Percentiles rank a stretch among this genome's conserved stretches.
Conservation (phyloP, 2,329 filamentous ascomycete species). For the Tricladium varicosporioides region DNA sequence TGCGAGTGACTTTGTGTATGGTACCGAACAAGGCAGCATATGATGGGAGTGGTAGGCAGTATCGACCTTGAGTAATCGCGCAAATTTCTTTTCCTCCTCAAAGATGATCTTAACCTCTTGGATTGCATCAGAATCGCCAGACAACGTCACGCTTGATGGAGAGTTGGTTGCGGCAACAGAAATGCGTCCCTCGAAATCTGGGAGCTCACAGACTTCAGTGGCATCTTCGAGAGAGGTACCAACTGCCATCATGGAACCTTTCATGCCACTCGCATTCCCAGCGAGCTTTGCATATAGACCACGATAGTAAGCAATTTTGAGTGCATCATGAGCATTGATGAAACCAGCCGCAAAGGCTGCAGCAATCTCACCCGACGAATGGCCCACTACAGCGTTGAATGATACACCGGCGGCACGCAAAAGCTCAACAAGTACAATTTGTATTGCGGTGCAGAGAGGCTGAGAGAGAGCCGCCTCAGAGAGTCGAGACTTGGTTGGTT, state of each 20-base stretch:
- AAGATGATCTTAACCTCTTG: slow-evolving; percentile 8
- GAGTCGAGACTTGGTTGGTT: slow-evolving; percentile 29
- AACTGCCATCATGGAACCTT: slow-evolving; percentile 28
- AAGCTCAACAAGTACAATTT: slow-evolving; percentile 40
- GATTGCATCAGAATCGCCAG: slow-evolving; percentile 25
- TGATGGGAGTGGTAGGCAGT: slow-evolving; percentile 27
- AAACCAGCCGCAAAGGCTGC: slow-evolving; percentile 39
- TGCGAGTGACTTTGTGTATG: slow-evolving; percentile 17
- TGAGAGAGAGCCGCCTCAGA: slow-evolving; percentile 34
- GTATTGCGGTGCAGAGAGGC: slow-evolving; percentile 39
- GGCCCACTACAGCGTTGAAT: slow-evolving; percentile 40
- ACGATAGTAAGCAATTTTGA: slow-evolving; percentile 22
- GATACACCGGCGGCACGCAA: slow-evolving; percentile 40
- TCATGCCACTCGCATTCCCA: slow-evolving; percentile 1
- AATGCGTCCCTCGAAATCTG: slow-evolving; percentile 10
- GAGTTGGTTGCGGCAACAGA: slow-evolving; percentile 33
- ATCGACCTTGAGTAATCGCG: slow-evolving; percentile 21
- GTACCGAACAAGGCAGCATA: slow-evolving; percentile 21
- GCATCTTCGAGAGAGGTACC: slow-evolving; percentile 22
- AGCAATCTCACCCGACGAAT: slow-evolving; percentile 34
- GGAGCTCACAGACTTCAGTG: slow-evolving; percentile 11
- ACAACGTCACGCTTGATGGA: slow-evolving; percentile 23
- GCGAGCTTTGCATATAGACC: slow-evolving; percentile 16
- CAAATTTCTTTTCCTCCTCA: slow-evolving; percentile 17
- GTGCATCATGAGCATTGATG: slow-evolving; percentile 33